Conservation (phyloP, 2,329 filamentous ascomycete species). For the Penicillium hesseltinei region DNA sequence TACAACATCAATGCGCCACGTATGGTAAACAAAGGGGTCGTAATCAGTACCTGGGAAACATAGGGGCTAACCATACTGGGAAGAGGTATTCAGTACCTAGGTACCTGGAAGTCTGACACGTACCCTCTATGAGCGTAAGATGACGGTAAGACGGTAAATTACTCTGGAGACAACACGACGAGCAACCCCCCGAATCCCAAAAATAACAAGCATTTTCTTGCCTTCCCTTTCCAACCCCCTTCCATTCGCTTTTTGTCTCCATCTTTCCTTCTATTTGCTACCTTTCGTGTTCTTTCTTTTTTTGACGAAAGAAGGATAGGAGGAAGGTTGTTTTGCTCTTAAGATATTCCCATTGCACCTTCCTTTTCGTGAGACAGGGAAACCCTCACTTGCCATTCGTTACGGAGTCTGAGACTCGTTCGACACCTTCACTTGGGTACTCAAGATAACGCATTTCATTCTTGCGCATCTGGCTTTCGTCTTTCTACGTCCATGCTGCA, state of each 20-base stretch:
- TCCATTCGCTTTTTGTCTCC: conserved; percentile 26
- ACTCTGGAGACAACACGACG: conserved; percentile 9
- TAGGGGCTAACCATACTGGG: conserved; percentile 1
- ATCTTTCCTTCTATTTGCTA: conserved; percentile 31
- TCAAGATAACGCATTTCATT: conserved; percentile 2
- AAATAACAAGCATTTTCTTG: conserved; percentile 24
- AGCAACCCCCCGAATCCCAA: conserved; percentile 20
- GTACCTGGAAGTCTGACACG: conserved; percentile 14
- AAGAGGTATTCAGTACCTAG: conserved; percentile 16
- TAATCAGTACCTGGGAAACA: conserved; percentile 1
- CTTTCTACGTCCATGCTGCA: conserved; percentile 21
- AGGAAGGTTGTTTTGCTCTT: conserved; percentile 13
- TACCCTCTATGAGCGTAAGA: conserved; percentile 12
- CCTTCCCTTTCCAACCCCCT: conserved; percentile 19
- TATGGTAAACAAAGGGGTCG: conserved; percentile 8
- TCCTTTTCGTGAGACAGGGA: conserved; percentile 5
- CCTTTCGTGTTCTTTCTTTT: conserved; percentile 28
- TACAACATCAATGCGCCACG: background rate
- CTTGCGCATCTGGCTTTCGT: conserved; percentile 7
- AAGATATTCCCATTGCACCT: conserved; percentile 10
- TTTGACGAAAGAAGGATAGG: conserved; percentile 15
- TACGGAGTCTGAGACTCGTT: conserved; percentile 26
- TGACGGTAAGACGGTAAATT: conserved; percentile 28
- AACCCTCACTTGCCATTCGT: conserved; percentile 17
- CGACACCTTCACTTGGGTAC: conserved; percentile 5